Evolutionary conservation across 441 rosid species (phyloP).

Genomic region (Codiaeum variegatum): DNA sequence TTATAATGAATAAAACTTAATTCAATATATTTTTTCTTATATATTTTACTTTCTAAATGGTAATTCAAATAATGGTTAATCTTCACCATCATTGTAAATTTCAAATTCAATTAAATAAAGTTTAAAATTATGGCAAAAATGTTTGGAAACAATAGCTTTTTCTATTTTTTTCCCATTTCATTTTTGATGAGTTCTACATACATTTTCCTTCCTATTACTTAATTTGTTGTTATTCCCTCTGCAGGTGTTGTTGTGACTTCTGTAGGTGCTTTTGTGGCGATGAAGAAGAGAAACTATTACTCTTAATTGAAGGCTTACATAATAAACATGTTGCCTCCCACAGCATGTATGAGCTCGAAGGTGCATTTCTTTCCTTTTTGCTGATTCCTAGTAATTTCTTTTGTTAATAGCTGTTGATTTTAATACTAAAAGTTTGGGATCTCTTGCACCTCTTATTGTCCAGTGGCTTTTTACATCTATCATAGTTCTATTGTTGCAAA

Average conservation of each 20-base stretch:
- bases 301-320: slow-evolving; percentile 88
- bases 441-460: slow-evolving; percentile 75
- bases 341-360: slow-evolving; percentile 98
- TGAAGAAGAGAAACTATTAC: slow-evolving; percentile 80
- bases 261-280: slow-evolving; percentile 82
- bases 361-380: slow-evolving; percentile 30
- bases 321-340: slow-evolving; percentile 90
- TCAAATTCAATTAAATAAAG: slow-evolving; percentile 23
- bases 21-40: no score
- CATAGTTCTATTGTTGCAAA: no score
- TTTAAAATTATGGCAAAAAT: slow-evolving; percentile 12
- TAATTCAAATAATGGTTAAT: slow-evolving; percentile 24
- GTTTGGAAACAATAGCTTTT: neutral
- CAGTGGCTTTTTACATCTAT: no score
- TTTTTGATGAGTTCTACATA: no score
- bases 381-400: neutral
- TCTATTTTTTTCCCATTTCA: neutral
- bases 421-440: slow-evolving; percentile 12
- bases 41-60: slow-evolving; percentile 17
- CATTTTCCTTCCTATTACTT: slow-evolving; percentile 10
- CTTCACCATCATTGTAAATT: slow-evolving; percentile 26
- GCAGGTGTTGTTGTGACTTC: slow-evolving; percentile 45
- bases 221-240: slow-evolving; percentile 19
- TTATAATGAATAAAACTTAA: no score
- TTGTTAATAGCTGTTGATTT: slow-evolving; percentile 2